Conservation (phyloP, 83 land plant species). For the Thuja plicata region DNA sequence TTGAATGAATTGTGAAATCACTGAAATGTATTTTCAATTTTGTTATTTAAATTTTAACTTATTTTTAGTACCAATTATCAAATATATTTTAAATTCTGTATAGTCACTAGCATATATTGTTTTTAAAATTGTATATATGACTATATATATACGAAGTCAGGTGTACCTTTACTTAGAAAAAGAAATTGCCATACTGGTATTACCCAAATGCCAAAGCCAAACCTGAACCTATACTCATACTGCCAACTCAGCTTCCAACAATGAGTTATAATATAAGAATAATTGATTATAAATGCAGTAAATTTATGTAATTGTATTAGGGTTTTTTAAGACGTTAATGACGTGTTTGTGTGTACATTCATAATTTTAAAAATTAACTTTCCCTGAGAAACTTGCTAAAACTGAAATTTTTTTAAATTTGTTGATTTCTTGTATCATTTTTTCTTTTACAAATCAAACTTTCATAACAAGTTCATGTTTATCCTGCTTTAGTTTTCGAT, state of each 20-base stretch:
- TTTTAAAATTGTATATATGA: too few relatives aligned
- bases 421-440: not conserved
- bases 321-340: not conserved
- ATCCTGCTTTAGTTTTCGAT: not conserved
- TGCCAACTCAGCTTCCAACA: not conserved
- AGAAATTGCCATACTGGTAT: too few relatives aligned
- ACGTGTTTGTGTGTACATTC: not conserved
- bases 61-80: too few relatives aligned
- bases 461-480: not conserved
- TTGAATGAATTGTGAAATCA: too few relatives aligned
- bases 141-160: too few relatives aligned
- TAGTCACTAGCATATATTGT: too few relatives aligned
- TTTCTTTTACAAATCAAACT: not conserved
- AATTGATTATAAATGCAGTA: not conserved
- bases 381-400: not conserved
- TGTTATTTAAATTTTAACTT: too few relatives aligned
- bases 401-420: not conserved
- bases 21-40: too few relatives aligned
- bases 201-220: too few relatives aligned
- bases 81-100: too few relatives aligned
- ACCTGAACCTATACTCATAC: too few relatives aligned
- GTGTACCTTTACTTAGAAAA: too few relatives aligned
- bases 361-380: not conserved
- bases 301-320: not conserved
- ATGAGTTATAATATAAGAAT: not conserved